phyloP scores from a whole-genome alignment of 2,329 filamentous ascomycete genomes.

The Neophaeococcomyces mojaviensis region DNA sequence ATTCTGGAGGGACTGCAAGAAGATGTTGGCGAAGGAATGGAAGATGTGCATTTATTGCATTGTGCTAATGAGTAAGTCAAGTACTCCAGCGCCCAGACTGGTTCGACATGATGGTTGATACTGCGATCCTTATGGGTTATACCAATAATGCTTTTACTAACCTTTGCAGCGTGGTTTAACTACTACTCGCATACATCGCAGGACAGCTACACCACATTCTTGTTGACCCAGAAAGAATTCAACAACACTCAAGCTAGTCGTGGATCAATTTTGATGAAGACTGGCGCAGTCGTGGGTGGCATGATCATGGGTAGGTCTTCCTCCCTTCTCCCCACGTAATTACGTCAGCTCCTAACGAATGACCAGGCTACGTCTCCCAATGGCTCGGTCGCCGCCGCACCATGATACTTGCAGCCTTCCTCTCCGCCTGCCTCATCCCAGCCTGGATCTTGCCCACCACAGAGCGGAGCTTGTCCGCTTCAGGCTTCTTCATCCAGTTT shows the following conservation, averaged over 20 bases:
- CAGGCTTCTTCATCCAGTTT: constrained; percentile 48
- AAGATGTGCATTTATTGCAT: constrained; percentile 69
- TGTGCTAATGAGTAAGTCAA: constrained; percentile 56
- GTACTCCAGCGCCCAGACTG: too few relatives aligned
- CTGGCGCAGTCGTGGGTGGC: constrained; percentile 66
- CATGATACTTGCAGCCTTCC: constrained; percentile 54
- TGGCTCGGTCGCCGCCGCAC: constrained; percentile 60
- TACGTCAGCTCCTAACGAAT: too few relatives aligned
- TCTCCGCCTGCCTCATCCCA: constrained; percentile 61
- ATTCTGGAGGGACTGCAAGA: constrained; percentile 63
- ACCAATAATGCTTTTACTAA: too few relatives aligned
- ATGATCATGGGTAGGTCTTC: constrained; percentile 45
- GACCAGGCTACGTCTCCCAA: constrained; percentile 61
- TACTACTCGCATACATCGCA: constrained; percentile 72
- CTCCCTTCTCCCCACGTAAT: too few relatives aligned
- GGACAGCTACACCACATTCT: constrained; percentile 75
- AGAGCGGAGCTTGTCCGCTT: constrained; percentile 25
- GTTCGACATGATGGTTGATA: too few relatives aligned
- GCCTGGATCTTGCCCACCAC: constrained; percentile 59
- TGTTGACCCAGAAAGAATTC: constrained; percentile 65
- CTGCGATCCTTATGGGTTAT: too few relatives aligned
- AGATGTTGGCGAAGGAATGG: constrained; percentile 65
- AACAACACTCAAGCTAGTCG: constrained; percentile 56
- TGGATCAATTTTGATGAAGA: constrained; percentile 77
- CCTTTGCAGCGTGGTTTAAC: constrained; percentile 55